Conservation (phyloP, 352 stramenopile species). For the Globisporangium lucens region DNA sequence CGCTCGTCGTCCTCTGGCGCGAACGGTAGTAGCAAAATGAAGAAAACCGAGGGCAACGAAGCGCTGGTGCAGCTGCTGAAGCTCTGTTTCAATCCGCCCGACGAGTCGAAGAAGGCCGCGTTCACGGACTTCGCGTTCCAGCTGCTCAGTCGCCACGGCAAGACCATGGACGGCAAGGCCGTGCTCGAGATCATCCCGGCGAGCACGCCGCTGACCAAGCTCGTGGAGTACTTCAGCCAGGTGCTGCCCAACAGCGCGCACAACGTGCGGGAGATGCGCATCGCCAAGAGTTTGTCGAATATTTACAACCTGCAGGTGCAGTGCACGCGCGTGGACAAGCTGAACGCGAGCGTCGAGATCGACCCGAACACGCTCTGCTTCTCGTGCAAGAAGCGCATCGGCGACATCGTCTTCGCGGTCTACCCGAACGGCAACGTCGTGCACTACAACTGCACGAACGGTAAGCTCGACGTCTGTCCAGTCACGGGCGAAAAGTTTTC, state of each 20-base stretch:
- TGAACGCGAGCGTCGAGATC: slow-evolving; percentile 79
- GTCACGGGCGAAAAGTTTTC: slow-evolving; percentile 81
- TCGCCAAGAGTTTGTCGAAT: slow-evolving; percentile 82
- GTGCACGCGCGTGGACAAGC: slow-evolving; percentile 77
- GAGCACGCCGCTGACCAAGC: slow-evolving; percentile 72
- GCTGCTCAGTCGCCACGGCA: slow-evolving; percentile 72
- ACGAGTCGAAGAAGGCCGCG: slow-evolving; percentile 77
- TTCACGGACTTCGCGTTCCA: slow-evolving; percentile 82
- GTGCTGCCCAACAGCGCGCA: slow-evolving; percentile 75
- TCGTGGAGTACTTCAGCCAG: slow-evolving; percentile 84
- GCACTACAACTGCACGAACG: slow-evolving; percentile 89
- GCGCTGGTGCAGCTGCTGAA: slow-evolving; percentile 75
- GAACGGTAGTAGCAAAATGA: slow-evolving; percentile 30
- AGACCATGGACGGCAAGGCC: slow-evolving; percentile 65
- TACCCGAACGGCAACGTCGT: slow-evolving; percentile 85
- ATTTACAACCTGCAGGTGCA: slow-evolving; percentile 90
- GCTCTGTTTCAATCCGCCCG: slow-evolving; percentile 72
- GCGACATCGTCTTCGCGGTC: slow-evolving; percentile 85
- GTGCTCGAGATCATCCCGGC: slow-evolving; percentile 67
- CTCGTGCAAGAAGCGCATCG: slow-evolving; percentile 85
- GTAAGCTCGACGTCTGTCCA: slow-evolving; percentile 75
- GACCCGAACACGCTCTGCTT: slow-evolving; percentile 76
- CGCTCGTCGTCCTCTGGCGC: slow-evolving; percentile 1
- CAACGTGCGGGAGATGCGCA: slow-evolving; percentile 77
- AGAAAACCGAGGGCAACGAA: slow-evolving; percentile 63